These are phyloP conservation scores for Sugiyamaella japonica DNA, from an alignment of 1,139 yeast genomes.

Conservation along the genomic window DNA sequence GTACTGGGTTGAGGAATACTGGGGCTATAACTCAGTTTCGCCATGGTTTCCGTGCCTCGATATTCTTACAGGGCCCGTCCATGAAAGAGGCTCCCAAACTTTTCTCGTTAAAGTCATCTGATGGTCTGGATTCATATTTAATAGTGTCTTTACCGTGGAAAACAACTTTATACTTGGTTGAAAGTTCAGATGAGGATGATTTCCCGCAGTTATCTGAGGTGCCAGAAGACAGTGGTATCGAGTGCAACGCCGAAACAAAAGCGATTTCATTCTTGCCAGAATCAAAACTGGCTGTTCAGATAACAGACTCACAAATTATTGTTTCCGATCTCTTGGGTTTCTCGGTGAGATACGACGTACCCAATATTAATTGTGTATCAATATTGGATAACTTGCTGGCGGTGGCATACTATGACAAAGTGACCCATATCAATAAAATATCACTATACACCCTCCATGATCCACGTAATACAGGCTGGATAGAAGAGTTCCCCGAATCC, in stretches of 20 bases:
- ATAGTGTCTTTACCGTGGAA: constrained; percentile 45
- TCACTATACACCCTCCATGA: background rate
- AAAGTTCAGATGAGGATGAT: constrained; percentile 35
- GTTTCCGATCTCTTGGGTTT: constrained; percentile 5
- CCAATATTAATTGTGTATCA: constrained; percentile 4
- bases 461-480: background rate
- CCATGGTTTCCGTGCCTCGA: constrained; percentile 43
- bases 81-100: constrained; percentile 29
- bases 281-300: constrained; percentile 1
- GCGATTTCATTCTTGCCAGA: constrained; percentile 26
- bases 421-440: background rate
- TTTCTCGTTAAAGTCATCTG: constrained; percentile 27
- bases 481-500: background rate
- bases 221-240: constrained; percentile 30
- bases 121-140: constrained; percentile 33
- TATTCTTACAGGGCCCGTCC: constrained; percentile 31
- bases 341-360: background rate
- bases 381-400: constrained; percentile 2
- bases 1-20: constrained; percentile 47
- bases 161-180: constrained; percentile 38
- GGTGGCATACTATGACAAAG: constrained; percentile 5
- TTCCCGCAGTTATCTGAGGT: constrained; percentile 30
- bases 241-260: constrained; percentile 23
- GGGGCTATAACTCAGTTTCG: constrained; percentile 46
- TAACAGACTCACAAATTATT: constrained; percentile 4